Percentiles rank a stretch among this genome's conserved stretches.
phyloP scores from a whole-genome alignment of 371 early-diverging fungal genomes.

The Mortierella sp. region DNA sequence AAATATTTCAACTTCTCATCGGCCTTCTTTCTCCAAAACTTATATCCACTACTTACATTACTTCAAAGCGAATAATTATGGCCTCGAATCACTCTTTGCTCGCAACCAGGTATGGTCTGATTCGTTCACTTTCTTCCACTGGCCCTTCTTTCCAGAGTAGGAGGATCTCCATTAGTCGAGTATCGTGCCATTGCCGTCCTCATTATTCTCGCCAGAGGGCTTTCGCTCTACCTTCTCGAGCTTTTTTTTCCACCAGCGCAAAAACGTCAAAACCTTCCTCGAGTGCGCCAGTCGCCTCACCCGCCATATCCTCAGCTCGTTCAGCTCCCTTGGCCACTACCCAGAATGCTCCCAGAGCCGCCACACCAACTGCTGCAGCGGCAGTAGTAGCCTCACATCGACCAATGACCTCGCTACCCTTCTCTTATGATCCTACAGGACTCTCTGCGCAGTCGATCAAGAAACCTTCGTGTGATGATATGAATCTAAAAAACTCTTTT shows the following conservation, averaged over 20 bases:
- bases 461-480: conserved; percentile 51
- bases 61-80: conserved; percentile 1
- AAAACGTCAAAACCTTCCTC: conserved; percentile 25
- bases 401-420: conserved; percentile 22
- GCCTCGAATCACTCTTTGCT: conserved; percentile 23
- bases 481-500: conserved; percentile 73
- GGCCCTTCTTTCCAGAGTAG: neutral
- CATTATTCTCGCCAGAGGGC: conserved; percentile 2
- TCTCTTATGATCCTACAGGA: conserved; percentile 49
- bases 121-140: conserved; percentile 15
- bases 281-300: conserved; percentile 21
- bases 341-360: conserved; percentile 11
- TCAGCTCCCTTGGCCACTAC: conserved; percentile 15
- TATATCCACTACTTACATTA: too few species aligned
- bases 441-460: conserved; percentile 39
- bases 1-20: too few species aligned
- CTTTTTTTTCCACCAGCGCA: conserved; percentile 32
- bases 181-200: conserved; percentile 1
- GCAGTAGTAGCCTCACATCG: conserved; percentile 4
- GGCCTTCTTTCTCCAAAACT: too few species aligned
- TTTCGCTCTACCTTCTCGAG: neutral
- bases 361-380: conserved; percentile 14
- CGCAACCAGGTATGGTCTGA: conserved; percentile 20
- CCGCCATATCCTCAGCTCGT: conserved; percentile 23
- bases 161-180: neutral